Base-by-base conservation (phyloP, 139 green algal species). In the Chlorella sp. region DNA sequence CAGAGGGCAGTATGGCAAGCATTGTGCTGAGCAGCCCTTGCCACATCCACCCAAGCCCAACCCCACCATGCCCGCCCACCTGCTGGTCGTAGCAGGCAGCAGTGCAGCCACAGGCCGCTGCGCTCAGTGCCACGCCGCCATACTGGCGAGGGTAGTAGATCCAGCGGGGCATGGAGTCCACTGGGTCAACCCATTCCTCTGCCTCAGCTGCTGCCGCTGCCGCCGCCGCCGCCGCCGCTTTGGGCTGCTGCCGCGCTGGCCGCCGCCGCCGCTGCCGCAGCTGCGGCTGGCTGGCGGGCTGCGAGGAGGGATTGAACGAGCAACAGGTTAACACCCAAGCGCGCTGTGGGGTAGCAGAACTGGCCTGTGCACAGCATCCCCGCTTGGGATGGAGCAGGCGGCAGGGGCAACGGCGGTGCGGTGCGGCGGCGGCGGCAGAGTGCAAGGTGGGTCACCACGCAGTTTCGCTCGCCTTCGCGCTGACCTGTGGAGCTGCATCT, bases 71-170 rank as follows among this genome's bases (percentile, higher is more conserved):
- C 56, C 7, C 51, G 36, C 34, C 20, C 47, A 86, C 85, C 9
- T 89, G 36, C 57, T 83, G 38, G 5, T 89, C 67, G 39, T 80
- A 89, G n/a, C 38, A 65, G 21, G 32, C 3, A 17, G 62, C 28
- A 1, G 85, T 87, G 51, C 38, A 51, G 62, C 39, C 32, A n/a
- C 56, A 83, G 65, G 85, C 79, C 63, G 84, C 4, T 5, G 71
- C 34, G 6, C 79, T 60, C 60, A 84, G 32, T 12, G 55, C 26
- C 26, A 87, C n/a, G 55, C 85, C 85, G 80, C 69, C 80, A 68
- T 87, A 87, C 39, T 89, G 81, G 34, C 74, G 20, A 0, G 74
- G 74, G 23, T 81, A 81, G 74, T 81, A 81, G 4, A 16, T 36
- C 21, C 30, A 81, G 55, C 74, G 68, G 0, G 74, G 23, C 74